These are phyloP conservation scores for Pseudotsuga menziesii DNA, from an alignment of 75 land plant genomes.

Conservation along the genomic window DNA sequence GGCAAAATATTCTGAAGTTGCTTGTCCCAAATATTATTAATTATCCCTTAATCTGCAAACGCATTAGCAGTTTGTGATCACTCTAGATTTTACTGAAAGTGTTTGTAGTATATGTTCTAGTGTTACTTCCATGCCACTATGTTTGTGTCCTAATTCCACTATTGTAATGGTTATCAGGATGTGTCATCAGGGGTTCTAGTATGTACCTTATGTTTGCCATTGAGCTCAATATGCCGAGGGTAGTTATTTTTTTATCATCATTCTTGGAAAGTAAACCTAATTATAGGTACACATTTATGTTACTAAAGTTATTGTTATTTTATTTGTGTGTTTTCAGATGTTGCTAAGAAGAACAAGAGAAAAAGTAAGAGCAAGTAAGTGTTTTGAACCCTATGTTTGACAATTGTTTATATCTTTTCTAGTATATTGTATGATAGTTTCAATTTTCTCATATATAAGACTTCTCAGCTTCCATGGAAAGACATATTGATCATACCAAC, in stretches of 20 bases:
- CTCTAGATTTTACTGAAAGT: too few species aligned
- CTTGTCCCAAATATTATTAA: too few species aligned
- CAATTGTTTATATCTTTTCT: background rate
- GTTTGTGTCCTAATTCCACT: too few species aligned
- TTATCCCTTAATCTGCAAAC: too few species aligned
- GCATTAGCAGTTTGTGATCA: too few species aligned
- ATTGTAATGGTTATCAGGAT: background rate
- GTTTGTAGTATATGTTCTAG: too few species aligned
- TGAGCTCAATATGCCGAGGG: background rate
- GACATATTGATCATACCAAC: background rate
- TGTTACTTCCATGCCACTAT: too few species aligned
- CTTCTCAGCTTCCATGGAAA: background rate
- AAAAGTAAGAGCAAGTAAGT: conserved; percentile 88
- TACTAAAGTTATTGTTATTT: background rate
- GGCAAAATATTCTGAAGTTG: too few species aligned
- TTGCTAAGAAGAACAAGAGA: conserved; percentile 93
- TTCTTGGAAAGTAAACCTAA: background rate
- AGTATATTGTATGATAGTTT: background rate
- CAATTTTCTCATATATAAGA: background rate
- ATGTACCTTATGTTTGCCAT: background rate
- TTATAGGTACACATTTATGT: background rate
- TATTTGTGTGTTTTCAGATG: conserved; percentile 33
- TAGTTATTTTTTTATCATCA: background rate
- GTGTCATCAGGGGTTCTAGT: background rate
- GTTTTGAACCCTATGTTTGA: background rate